These are phyloP conservation scores for Ophiostoma populinum DNA, from an alignment of 2,329 filamentous ascomycete genomes.

Conservation along the genomic window DNA sequence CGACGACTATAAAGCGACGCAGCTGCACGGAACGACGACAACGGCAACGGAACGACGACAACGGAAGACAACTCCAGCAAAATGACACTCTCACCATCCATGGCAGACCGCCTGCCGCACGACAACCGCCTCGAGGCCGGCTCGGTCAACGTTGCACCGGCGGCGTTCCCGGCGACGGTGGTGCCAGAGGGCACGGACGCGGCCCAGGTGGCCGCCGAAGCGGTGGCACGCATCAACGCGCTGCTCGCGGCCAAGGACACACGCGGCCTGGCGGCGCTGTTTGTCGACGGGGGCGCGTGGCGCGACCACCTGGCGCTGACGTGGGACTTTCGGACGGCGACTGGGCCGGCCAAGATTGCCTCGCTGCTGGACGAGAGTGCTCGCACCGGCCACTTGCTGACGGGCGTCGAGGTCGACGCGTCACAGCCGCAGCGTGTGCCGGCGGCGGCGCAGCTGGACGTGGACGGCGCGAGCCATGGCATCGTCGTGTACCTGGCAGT, in stretches of 20 bases:
- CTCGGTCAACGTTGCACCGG: constrained; percentile 34
- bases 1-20: neutral
- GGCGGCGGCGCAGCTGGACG: constrained; percentile 28
- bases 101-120: constrained; percentile 6
- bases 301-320: constrained; percentile 38
- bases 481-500: constrained; percentile 39
- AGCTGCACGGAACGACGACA: too few species aligned
- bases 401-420: constrained; percentile 26
- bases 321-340: constrained; percentile 36
- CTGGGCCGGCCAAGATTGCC: constrained; percentile 23
- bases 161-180: constrained; percentile 22
- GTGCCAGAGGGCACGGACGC: constrained; percentile 18
- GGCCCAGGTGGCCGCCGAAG: constrained; percentile 19
- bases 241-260: constrained; percentile 21
- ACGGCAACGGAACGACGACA: too few species aligned
- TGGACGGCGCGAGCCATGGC: constrained; percentile 27
- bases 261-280: constrained; percentile 19
- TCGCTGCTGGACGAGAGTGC: constrained; percentile 21
- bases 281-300: constrained; percentile 34
- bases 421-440: constrained; percentile 28
- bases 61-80: too few species aligned
- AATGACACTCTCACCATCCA: neutral
- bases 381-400: constrained; percentile 19
- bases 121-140: constrained; percentile 22
- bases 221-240: constrained; percentile 25